Base-by-base conservation (phyloP, 768 basidiomycete genomes). In the Leccinum olivaceopallidum region DNA sequence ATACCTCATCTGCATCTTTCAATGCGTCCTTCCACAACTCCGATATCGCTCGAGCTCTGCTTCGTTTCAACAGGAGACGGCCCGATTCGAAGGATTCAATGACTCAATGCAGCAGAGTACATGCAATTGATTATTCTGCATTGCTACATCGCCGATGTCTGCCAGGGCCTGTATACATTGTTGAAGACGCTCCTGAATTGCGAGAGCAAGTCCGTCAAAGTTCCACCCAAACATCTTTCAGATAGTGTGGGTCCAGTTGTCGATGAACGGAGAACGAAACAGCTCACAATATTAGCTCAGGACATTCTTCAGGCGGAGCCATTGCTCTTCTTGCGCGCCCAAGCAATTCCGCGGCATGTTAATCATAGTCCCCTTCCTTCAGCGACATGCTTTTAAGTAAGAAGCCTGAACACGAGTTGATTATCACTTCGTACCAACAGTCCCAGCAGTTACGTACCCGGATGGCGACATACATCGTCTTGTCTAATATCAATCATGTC, bases 171-270 rank as follows among this genome's bases (percentile, higher is more conserved):
- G 26, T 5, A 49, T 5, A 22, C 57, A 53, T 6, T 32, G 22
- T 44, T 13, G 32, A 47, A 63, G 42, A 2, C 20, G 51, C 6
- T 34, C 3, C 9, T 52, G 44, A 24, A 60, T 49, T 2, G 39
- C 48, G 8, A n/a, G 2, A 3, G 24, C 10, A 12, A 60, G 62
- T 14, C 39, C n/a, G 1, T 66, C 62, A 51, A 67, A 60, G n/a
- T 57, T n/a, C 65, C 65, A 66, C 0, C 58, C 65, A 30, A 63
- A 64, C 3, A 64, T 50, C 56, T 64, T 53, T 24, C 5, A 14
- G 55, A 16, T 1, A 24, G 6, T 6, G 12, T 59, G 44, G 12
- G 13, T 58, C 16, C 18, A 3, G 3, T 20, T 6, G 2, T 47
- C 5, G 13, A 18, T 2, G 3, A 13, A 14, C 0, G n/a, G 8